Percentiles rank a stretch among this genome's conserved stretches.
These are phyloP conservation scores for Capronia americana DNA, from an alignment of 2,329 filamentous ascomycete species.

Conservation along the genomic window DNA sequence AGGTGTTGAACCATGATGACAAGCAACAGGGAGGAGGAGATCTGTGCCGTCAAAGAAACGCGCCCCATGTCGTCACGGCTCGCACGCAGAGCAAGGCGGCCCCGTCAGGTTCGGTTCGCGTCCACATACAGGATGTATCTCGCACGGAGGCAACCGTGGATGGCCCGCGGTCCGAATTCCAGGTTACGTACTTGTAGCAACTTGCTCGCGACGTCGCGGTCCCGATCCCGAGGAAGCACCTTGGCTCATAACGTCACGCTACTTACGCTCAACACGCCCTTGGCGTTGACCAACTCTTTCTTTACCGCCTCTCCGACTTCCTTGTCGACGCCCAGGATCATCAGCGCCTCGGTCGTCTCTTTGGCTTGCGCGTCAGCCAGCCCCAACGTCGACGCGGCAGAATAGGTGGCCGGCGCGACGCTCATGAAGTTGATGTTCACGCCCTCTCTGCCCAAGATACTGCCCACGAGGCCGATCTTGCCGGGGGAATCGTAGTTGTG, in stretches of 20 bases:
- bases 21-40: not conserved
- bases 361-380: slow-evolving; percentile 29
- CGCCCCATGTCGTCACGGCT: not conserved
- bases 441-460: slow-evolving; percentile 69
- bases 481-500: slow-evolving; percentile 82
- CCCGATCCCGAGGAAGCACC: not conserved
- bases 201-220: too few species aligned
- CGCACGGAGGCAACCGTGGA: not conserved
- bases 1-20: not conserved
- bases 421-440: slow-evolving; percentile 85
- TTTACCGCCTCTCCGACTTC: slow-evolving; percentile 65
- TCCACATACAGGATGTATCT: not conserved
- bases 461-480: slow-evolving; percentile 81
- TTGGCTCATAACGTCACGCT: slow-evolving; percentile 54
- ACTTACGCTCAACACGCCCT: slow-evolving; percentile 61
- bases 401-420: slow-evolving; percentile 59
- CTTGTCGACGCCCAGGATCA: slow-evolving; percentile 78
- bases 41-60: not conserved
- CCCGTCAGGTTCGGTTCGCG: not conserved
- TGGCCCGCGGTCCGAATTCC: not conserved
- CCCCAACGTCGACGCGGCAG: slow-evolving; percentile 31
- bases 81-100: too few species aligned
- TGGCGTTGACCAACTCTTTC: slow-evolving; percentile 55
- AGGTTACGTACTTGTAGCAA: not conserved
- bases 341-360: slow-evolving; percentile 68